Evolutionary conservation across 129 eudicot genomes (phyloP).

Genomic region (Kitagawia praeruptora): DNA sequence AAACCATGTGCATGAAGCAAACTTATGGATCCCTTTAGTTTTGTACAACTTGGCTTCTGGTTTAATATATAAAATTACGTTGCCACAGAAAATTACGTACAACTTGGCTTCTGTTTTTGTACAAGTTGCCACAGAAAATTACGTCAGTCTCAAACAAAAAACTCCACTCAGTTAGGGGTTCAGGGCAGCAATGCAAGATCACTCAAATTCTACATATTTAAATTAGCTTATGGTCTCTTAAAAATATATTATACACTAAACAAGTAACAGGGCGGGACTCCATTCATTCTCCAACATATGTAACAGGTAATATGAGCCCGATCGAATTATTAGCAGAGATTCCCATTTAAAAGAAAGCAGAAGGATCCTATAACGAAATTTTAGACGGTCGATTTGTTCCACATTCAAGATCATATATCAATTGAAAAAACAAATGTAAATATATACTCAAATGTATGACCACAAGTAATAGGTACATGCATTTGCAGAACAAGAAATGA

Average conservation of each 20-base stretch:
- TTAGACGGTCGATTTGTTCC: background rate
- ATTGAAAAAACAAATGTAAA: constrained; percentile 1
- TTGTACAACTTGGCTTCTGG: background rate
- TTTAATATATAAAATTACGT: too few species aligned
- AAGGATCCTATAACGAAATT: constrained; percentile 16
- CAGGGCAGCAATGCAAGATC: background rate
- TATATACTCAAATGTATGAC: background rate
- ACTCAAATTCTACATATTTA: background rate
- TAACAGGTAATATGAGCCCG: constrained; percentile 55
- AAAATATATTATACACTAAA: background rate
- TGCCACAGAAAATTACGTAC: too few species aligned
- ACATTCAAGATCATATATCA: constrained; percentile 8
- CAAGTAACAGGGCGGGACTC: background rate
- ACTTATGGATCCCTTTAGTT: background rate
- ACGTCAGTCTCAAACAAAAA: background rate
- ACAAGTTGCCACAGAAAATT: background rate
- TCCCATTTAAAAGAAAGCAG: constrained; percentile 37
- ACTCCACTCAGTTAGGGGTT: background rate
- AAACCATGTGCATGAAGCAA: background rate
- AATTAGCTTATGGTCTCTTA: background rate
- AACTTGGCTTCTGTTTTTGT: too few species aligned
- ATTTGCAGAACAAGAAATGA: background rate
- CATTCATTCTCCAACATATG: background rate
- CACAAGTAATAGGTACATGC: background rate
- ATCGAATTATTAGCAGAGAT: constrained; percentile 52